Percentiles rank a stretch among this genome's conserved stretches.
phyloP scores from a whole-genome alignment of 208 protist species.

The Acanthamoeba quina region DNA sequence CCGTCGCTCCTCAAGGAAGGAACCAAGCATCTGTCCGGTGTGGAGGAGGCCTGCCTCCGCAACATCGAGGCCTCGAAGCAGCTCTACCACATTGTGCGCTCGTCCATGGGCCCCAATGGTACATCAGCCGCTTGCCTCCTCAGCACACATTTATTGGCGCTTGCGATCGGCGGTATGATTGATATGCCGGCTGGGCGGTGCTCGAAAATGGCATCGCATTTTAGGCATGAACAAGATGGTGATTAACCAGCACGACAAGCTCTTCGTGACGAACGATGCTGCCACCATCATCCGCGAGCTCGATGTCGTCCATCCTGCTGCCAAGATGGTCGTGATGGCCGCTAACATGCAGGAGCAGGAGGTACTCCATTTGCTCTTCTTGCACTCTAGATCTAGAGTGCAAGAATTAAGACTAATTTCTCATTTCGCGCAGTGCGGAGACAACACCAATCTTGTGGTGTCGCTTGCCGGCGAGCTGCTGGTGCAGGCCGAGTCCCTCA shows the following conservation, averaged over 20 bases:
- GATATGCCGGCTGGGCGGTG: conserved; percentile 33
- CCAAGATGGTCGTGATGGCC: conserved; percentile 99
- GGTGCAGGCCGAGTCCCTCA: conserved; percentile 96
- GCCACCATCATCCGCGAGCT: conserved; percentile 99
- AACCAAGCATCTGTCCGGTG: conserved; percentile 90
- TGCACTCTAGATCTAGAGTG: neutral
- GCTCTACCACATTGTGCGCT: conserved; percentile 97
- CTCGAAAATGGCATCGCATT: conserved; percentile 53
- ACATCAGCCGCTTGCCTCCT: neutral
- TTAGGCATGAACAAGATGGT: conserved; percentile 99
- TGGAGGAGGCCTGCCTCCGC: conserved; percentile 97
- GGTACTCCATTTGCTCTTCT: neutral
- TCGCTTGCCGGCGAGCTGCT: conserved; percentile 99
- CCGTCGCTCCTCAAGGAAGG: conserved; percentile 85
- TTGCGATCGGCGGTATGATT: neutral
- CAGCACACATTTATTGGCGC: neutral
- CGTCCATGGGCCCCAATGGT: conserved; percentile 98
- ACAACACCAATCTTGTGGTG: conserved; percentile 99
- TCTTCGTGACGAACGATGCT: conserved; percentile 99
- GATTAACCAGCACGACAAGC: conserved; percentile 99
- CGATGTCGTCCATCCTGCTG: conserved; percentile 96
- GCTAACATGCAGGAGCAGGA: conserved; percentile 93
- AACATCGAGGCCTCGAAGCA: conserved; percentile 99
- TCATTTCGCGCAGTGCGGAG: conserved; percentile 93
- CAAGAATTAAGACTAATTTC: conserved; percentile 2